Evolutionary conservation across 805 yeast species (phyloP), one percentile per base, ranked within the genome.

Genomic region (Jamesozyma jinghongensis): DNA sequence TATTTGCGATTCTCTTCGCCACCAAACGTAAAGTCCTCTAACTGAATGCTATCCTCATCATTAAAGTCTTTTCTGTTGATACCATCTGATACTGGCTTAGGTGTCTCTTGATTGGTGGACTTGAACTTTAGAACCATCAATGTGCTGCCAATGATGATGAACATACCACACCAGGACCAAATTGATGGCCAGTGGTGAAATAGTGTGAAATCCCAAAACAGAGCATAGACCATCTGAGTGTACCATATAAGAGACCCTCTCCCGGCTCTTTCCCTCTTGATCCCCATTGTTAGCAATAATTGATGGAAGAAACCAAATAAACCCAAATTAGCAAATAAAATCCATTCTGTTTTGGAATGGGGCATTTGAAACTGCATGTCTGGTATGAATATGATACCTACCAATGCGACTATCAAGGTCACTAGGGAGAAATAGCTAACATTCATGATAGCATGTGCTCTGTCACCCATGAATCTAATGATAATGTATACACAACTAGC

Each of bases 271-370:
- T 84, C 95, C 40, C 85, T 68, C 57, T 85, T 94, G 38, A 87
- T 73, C 1, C 95, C 96, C 7, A 85, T 77, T 0, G 96, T 84
- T 36, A 84, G 61, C 29, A 80, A 64, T 52, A 78, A 79, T 59
- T 88, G 96, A 79, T 81, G 82, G 44, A 78, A 62, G 60, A 87
- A 88, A 0, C 97, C 97, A 40, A 83, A 71, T 2, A 81, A 45
- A 2, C 95, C 95, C 43, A 85, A 70, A 18, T 71, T 56, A 1
- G 63, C 41, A 47, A 87, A 71, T 17, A 83, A 62, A 2, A 64
- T 47, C 92, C 94, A 84, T 58, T 85, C 90, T 51, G 65, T 66
- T 1, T 49, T 22, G n/a, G 74, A 72, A 14, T 69, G 71, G 1
- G 95, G 95, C 1, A 73, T 49, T 43, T 69, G 75, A 56, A 84